Evolutionary conservation across 2,329 filamentous ascomycete genomes (phyloP).

Genomic region (Leptosphaerulina australis): DNA sequence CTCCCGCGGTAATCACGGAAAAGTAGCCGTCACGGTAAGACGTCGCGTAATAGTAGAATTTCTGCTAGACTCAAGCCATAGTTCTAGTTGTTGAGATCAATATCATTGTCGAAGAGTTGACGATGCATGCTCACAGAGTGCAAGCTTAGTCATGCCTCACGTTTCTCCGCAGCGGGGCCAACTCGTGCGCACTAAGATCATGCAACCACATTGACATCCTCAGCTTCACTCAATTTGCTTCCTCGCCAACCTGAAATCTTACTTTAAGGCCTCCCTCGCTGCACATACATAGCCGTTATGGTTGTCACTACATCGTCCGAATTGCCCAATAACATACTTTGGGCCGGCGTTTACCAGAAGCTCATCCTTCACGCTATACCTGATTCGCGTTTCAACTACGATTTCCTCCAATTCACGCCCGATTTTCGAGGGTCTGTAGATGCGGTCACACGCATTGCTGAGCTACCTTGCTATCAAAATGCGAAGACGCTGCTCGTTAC

Average conservation of each 20-base stretch:
- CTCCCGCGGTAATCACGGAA: constrained; percentile 11
- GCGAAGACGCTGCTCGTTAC: constrained; percentile 49
- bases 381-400: constrained; percentile 53
- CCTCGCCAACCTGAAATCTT: not conserved
- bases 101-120: not conserved
- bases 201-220: not conserved
- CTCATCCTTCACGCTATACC: constrained; percentile 50
- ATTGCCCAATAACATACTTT: constrained; percentile 28
- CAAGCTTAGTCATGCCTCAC: not conserved
- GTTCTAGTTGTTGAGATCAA: not conserved
- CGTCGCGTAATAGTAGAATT: too few relatives aligned
- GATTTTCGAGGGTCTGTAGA: constrained; percentile 50
- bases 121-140: not conserved
- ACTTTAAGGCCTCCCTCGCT: not conserved
- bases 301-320: constrained; percentile 18
- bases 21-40: constrained; percentile 1
- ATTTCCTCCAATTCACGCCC: constrained; percentile 53
- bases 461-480: constrained; percentile 42
- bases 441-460: constrained; percentile 41
- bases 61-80: too few relatives aligned
- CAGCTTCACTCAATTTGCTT: not conserved
- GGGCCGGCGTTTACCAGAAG: constrained; percentile 43
- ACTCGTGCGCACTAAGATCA: not conserved
- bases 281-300: constrained; percentile 21
- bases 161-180: constrained; percentile 10